A percentile compares a stretch with the other conserved stretches of the same genome.
These are phyloP conservation scores for Sisymbrium altissimum DNA, from an alignment of 345 rosid species.

Conservation along the genomic window DNA sequence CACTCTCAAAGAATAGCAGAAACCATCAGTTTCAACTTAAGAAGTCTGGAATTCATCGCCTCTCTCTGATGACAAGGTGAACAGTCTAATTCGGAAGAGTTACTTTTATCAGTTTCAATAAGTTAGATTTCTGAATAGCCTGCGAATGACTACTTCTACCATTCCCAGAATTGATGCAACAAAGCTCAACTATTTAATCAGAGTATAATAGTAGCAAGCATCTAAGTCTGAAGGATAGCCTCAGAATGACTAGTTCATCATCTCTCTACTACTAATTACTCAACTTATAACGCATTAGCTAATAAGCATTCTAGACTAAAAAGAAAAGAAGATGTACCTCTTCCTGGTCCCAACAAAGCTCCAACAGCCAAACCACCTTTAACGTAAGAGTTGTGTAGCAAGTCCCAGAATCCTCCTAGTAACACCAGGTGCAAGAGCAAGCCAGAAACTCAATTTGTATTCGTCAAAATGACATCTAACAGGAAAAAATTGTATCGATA, in stretches of 20 bases:
- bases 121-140: not conserved
- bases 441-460: not conserved
- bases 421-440: constrained; percentile 25
- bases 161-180: not conserved
- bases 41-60: not conserved
- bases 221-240: not conserved
- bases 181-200: not conserved
- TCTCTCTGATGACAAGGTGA: constrained; percentile 7
- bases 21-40: not conserved
- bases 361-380: constrained; percentile 80
- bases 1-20: not conserved
- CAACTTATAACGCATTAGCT: constrained; percentile 20
- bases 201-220: not conserved
- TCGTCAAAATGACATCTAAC: not conserved
- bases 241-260: not conserved
- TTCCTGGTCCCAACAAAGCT: constrained; percentile 90
- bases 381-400: constrained; percentile 75
- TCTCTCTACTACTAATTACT: not conserved
- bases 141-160: not conserved
- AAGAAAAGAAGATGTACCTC: constrained; percentile 47
- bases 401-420: constrained; percentile 67
- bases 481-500: not conserved
- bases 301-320: not conserved
- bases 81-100: not conserved
- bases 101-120: not conserved